Base-by-base conservation (phyloP, 2,329 filamentous ascomycete genomes). In the Aspergillus terreus region DNA sequence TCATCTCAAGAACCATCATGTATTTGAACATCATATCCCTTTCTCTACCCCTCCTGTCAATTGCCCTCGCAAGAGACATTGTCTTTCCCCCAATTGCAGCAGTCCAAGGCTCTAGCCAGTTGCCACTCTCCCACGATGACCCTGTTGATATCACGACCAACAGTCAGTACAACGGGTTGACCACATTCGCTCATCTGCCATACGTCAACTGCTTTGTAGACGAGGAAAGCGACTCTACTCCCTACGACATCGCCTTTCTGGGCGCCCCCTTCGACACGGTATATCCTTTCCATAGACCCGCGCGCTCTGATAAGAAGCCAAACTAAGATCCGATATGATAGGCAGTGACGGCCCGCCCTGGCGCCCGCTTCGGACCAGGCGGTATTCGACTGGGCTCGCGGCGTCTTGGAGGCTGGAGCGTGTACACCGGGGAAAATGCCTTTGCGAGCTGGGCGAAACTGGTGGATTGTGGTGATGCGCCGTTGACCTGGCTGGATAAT, bases 381-480 rank as follows among this genome's bases (percentile, higher is more conserved):
- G 79, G 79, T 4, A 80, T 82, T 51, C 72, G 78, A 41, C 67
- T 68, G 51, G 79, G 78, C 5, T 80, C 78, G 3, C 67, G 72
- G 36, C 68, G 79, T 25, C 78, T 82, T n/a, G 50, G 52, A 11
- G 70, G 64, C 2, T 81, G 71, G 68, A 74, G 65, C 50, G 69
- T 81, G 12, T 80, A 81, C 52, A 80, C 76, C 5, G 78, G 78
- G 2, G 52, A 65, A 33, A 79, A 78, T 52, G 60, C 69, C 4
- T 75, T 78, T 49, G 54, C 67, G 19, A 68, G 74, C 50, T 80
- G 79, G 72, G 76, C 78, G 0, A 78, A 74, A 52, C 71, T 81
- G 4, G 73, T 82, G 3, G 80, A 82, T 54, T 82, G 79, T 53
- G 79, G 79, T 32, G 78, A 82, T 63, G 78, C 74, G 4, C 78